These are phyloP conservation scores for Monilinia vaccinii-corymbosi DNA, from an alignment of 2,329 filamentous ascomycete species.

Conservation along the genomic window DNA sequence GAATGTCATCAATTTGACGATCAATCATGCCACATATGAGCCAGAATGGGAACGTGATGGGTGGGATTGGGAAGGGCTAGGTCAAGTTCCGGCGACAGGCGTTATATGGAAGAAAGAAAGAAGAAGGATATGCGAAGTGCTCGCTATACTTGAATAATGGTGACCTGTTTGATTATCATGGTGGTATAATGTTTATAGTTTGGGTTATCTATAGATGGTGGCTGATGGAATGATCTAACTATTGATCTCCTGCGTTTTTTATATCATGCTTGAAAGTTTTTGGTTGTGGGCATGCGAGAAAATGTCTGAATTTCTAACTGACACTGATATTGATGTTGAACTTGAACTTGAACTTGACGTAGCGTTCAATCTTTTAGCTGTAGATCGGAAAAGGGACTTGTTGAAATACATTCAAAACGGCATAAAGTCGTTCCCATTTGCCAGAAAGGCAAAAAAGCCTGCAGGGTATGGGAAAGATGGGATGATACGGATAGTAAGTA, in stretches of 20 bases:
- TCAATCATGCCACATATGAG: too few relatives aligned
- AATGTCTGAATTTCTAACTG: too few relatives aligned
- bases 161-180: neutral
- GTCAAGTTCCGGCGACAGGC: neutral
- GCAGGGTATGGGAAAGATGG: too few relatives aligned
- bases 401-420: too few relatives aligned
- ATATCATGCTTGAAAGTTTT: neutral
- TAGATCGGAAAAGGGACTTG: neutral
- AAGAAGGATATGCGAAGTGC: constrained; percentile 28
- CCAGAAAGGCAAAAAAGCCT: too few relatives aligned
- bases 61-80: neutral
- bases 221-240: neutral
- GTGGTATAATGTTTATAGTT: neutral
- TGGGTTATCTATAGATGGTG: neutral
- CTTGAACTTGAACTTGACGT: neutral
- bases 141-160: constrained; percentile 20
- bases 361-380: neutral
- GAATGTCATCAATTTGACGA: neutral
- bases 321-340: neutral
- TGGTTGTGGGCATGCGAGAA: neutral
- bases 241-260: neutral
- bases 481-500: too few relatives aligned
- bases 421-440: too few relatives aligned
- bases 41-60: neutral
- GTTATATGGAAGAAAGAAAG: neutral